Evolutionary conservation across 2,329 filamentous ascomycete species (phyloP).

Genomic region (Arthroderma uncinatum): DNA sequence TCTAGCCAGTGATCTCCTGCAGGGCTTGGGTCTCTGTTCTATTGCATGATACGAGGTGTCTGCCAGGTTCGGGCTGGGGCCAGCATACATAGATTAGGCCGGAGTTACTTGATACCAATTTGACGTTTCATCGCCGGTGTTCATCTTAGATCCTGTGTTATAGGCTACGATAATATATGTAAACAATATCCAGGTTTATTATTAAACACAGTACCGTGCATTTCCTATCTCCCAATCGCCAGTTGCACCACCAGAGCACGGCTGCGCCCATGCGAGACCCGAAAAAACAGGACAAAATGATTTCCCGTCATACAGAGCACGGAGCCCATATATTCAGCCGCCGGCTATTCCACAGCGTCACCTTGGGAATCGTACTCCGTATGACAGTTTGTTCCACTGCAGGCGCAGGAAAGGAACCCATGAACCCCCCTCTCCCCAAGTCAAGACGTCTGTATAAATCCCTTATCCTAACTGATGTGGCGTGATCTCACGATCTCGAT

Average conservation of each 20-base stretch:
- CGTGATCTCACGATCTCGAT: no score
- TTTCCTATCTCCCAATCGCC: no score
- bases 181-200: no score
- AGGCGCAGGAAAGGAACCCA: no score
- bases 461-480: no score
- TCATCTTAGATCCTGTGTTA: no score
- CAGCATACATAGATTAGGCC: background rate
- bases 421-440: no score
- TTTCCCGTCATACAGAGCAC: background rate
- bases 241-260: background rate
- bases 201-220: no score
- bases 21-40: conserved; percentile 26
- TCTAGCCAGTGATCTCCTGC: conserved; percentile 39
- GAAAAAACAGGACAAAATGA: background rate
- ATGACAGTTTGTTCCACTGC: background rate
- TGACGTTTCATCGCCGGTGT: background rate
- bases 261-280: background rate
- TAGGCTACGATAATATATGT: no score
- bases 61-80: background rate
- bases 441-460: no score
- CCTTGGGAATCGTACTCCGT: no score
- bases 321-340: background rate
- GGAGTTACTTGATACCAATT: background rate
- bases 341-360: background rate
- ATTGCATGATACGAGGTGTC: conserved; percentile 4